Base-by-base conservation (phyloP, 2,329 filamentous ascomycete genomes). In the Fusarium sp. region DNA sequence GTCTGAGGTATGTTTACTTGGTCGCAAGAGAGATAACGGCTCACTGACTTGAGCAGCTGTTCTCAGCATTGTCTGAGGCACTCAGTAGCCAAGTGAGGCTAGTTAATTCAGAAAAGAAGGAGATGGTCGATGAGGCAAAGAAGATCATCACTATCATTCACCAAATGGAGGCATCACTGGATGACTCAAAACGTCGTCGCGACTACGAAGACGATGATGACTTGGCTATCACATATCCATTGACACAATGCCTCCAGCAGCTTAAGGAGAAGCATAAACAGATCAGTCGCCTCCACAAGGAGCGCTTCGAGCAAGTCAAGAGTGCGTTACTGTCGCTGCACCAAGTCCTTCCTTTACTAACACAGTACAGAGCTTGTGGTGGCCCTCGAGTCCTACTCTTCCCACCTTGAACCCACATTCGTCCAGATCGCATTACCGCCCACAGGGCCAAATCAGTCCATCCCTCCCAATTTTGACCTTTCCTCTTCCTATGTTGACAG, bases 341-440 rank as follows among this genome's bases (percentile, higher is more conserved):
- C 13, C 13, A 13, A 10, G 6, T 18, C 14, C 25, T 20, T 15
- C 15, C 25, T 6, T 17, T 46, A 36, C 72, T 73, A 40, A 71
- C 63, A 2, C 15, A 8, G 43, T 37, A 37, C 72, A 96, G 93
- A 97, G 84, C 91, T 99, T 67, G 94, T 94, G 23, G 89, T 96
- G 79, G 95, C 95, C 6, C 90, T 99, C 49, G 91, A 97, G 77
- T 97, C 95, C 7, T 99, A 98, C 78, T 97, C 96, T 3, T 97
- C 93, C 11, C 96, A 98, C 77, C 91, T 99, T 45, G 96, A 99
- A 78, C 83, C 92, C 13, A 91, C 91, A 4, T 98, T 98, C 77
- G 87, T 98, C 69, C 88, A 90, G 75, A 90, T 98, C 75, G 87
- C 90, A 39, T 87, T 99, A 9, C 96, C 96, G 3, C 95, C 95